Conservation (phyloP, 2,329 filamentous ascomycete species). For the Zalaria obscura region DNA sequence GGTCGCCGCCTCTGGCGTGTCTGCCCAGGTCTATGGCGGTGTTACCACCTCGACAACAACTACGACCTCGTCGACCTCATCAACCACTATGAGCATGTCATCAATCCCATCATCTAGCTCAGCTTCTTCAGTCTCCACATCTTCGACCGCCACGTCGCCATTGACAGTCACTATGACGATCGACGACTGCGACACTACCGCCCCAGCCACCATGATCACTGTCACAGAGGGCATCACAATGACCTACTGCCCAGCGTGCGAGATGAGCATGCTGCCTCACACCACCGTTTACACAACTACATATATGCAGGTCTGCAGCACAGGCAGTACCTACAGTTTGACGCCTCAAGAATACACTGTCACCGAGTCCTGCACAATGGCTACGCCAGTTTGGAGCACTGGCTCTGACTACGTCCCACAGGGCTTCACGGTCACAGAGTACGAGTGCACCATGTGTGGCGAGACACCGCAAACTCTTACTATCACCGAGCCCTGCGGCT, state of each 20-base stretch:
- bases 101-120: not conserved
- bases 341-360: slow-evolving; percentile 20
- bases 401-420: slow-evolving; percentile 18
- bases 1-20: slow-evolving; percentile 11
- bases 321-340: slow-evolving; percentile 10
- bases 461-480: slow-evolving; percentile 16
- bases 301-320: slow-evolving; percentile 19
- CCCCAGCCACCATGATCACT: slow-evolving; percentile 18
- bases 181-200: slow-evolving; percentile 16
- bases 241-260: slow-evolving; percentile 22
- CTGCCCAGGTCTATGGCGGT: slow-evolving; percentile 9
- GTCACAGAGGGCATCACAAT: slow-evolving; percentile 19
- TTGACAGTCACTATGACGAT: slow-evolving; percentile 19
- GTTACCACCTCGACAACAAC: slow-evolving; percentile 3
- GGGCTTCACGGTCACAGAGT: slow-evolving; percentile 19
- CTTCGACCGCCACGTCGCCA: slow-evolving; percentile 6
- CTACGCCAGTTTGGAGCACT: slow-evolving; percentile 18
- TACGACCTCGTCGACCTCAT: slow-evolving; percentile 3
- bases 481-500: slow-evolving; percentile 21
- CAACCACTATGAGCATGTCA: slow-evolving; percentile 1
- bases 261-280: slow-evolving; percentile 9
- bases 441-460: slow-evolving; percentile 17
- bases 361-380: slow-evolving; percentile 20
- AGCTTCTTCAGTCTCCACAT: slow-evolving; percentile 1
- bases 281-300: slow-evolving; percentile 22